These are phyloP conservation scores for Serendipita indica DNA, from an alignment of 768 basidiomycete species.

Conservation along the genomic window DNA sequence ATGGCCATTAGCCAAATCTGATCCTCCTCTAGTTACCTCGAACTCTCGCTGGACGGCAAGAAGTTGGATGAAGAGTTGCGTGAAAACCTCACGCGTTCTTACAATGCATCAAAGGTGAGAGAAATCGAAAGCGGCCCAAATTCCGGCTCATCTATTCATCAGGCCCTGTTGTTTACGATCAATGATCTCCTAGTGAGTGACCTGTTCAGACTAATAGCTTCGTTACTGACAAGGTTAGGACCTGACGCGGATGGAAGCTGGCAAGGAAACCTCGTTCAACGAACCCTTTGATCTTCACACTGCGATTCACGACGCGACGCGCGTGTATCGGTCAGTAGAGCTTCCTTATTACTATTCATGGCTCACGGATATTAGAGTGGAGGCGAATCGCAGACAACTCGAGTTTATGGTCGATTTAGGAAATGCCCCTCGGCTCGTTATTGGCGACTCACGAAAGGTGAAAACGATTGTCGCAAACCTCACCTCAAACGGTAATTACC, in stretches of 20 bases:
- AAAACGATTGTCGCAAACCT: slow-evolving; percentile 64
- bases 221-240: slow-evolving; percentile 28
- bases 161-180: slow-evolving; percentile 67
- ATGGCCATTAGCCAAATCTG: not conserved
- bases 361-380: slow-evolving; percentile 24
- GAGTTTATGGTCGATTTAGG: slow-evolving; percentile 42
- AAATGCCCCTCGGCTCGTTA: slow-evolving; percentile 40
- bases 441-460: slow-evolving; percentile 63
- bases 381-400: slow-evolving; percentile 47
- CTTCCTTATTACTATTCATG: not conserved
- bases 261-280: slow-evolving; percentile 57
- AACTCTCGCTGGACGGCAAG: slow-evolving; percentile 63
- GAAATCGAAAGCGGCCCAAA: not conserved
- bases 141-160: slow-evolving; percentile 6
- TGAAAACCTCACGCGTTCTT: slow-evolving; percentile 54
- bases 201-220: not conserved
- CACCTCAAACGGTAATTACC: slow-evolving; percentile 43
- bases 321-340: slow-evolving; percentile 33
- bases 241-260: slow-evolving; percentile 61
- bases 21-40: slow-evolving; percentile 40
- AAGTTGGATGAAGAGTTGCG: slow-evolving; percentile 52
- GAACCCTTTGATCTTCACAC: slow-evolving; percentile 57
- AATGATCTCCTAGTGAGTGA: slow-evolving; percentile 52
- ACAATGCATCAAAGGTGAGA: slow-evolving; percentile 56
- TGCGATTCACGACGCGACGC: slow-evolving; percentile 46